Conservation (phyloP, 2,329 filamentous ascomycete species). For the Colletotrichum camelliae region DNA sequence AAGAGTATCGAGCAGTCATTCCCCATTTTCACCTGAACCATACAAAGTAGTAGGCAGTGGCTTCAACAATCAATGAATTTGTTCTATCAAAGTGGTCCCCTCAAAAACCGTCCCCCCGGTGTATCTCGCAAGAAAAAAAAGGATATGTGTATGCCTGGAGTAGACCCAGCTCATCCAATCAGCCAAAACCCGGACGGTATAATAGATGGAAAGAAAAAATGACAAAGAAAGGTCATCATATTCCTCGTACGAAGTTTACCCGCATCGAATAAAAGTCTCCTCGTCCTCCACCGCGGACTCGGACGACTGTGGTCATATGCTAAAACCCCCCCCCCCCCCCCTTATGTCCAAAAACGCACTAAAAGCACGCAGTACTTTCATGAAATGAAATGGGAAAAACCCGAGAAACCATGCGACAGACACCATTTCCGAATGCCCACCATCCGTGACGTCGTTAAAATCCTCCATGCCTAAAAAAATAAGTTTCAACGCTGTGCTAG, state of each 20-base stretch:
- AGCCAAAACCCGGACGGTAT: background rate
- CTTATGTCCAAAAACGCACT: background rate
- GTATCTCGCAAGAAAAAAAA: background rate
- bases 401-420: background rate
- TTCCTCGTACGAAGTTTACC: background rate
- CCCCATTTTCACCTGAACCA: background rate
- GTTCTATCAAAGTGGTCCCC: background rate
- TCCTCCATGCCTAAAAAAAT: slow-evolving; percentile 4
- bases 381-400: background rate
- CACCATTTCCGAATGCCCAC: slow-evolving; percentile 4
- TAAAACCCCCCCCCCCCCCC: background rate
- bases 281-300: background rate
- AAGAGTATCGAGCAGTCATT: background rate
- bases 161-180: background rate
- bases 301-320: background rate
- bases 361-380: background rate
- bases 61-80: background rate
- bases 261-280: background rate
- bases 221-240: background rate
- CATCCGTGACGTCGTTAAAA: slow-evolving; percentile 13
- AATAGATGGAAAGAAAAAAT: background rate
- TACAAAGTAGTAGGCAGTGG: background rate
- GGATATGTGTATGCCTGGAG: background rate
- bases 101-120: background rate
- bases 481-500: slow-evolving; percentile 8